Conservation (phyloP, 2,329 filamentous ascomycete genomes). For the Diaporthe sp. region DNA sequence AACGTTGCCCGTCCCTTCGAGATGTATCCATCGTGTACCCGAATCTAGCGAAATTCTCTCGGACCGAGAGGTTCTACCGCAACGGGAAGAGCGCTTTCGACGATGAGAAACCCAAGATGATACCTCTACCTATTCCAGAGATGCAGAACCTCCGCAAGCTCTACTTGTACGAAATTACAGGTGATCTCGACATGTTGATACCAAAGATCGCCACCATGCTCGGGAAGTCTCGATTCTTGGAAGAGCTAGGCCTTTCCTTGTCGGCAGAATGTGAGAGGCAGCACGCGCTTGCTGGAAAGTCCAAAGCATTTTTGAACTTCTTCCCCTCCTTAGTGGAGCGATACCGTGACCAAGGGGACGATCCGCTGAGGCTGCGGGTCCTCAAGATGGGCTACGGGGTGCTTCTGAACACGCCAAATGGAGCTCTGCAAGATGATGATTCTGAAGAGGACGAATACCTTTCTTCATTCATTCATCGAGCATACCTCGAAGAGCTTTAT, state of each 20-base stretch:
- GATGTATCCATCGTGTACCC: slow-evolving; percentile 30
- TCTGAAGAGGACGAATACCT: slow-evolving; percentile 17
- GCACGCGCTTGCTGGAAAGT: background rate
- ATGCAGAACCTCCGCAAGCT: slow-evolving; percentile 34
- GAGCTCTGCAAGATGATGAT: background rate
- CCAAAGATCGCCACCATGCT: slow-evolving; percentile 29
- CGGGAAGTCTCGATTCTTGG: slow-evolving; percentile 7
- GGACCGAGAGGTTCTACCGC: slow-evolving; percentile 21
- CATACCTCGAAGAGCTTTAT: slow-evolving; percentile 27
- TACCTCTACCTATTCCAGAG: slow-evolving; percentile 17
- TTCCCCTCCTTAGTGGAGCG: slow-evolving; percentile 13
- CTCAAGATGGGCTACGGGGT: slow-evolving; percentile 36
- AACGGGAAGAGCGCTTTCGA: slow-evolving; percentile 2
- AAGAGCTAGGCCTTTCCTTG: slow-evolving; percentile 32
- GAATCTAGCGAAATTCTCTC: background rate
- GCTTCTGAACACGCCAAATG: slow-evolving; percentile 14
- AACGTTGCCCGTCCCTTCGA: slow-evolving; percentile 18
- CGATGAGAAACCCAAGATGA: background rate
- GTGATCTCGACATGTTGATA: slow-evolving; percentile 28
- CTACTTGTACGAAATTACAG: slow-evolving; percentile 31
- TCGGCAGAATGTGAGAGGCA: slow-evolving; percentile 32
- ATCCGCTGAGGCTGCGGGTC: slow-evolving; percentile 19
- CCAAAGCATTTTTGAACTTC: slow-evolving; percentile 22
- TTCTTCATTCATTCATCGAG: slow-evolving; percentile 4
- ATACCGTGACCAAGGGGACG: slow-evolving; percentile 25